Base-by-base conservation (phyloP, 768 basidiomycete species). In the Dictyophora rubrovolvata region DNA sequence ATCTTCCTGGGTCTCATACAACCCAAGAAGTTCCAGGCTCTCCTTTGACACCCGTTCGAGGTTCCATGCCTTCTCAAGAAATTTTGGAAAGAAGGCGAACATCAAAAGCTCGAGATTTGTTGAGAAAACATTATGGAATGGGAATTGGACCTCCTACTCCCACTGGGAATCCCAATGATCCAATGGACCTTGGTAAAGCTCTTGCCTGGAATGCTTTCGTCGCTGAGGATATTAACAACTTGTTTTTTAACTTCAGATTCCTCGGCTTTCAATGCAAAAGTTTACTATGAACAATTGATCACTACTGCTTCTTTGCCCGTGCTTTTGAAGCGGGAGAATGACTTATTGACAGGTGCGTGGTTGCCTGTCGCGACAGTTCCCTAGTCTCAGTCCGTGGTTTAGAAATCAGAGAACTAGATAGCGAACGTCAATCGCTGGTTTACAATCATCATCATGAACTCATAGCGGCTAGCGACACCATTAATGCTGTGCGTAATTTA, bases 401-500 rank as follows among this genome's bases (percentile, higher is more conserved):
- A 93, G 93, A 95, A 70, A 94, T 96, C 60, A 78, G 89, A 34
- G 82, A 91, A 62, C 72, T 96, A 14, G 91, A 95, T 59, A 83
- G 86, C 66, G 93, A 95, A 66, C 76, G 90, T 21, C 93, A 96
- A 70, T 87, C 88, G 9, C 75, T 96, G 48, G 93, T 96, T 11
- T 96, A 96, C 68, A 93, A 94, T 65, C 93, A 94, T 67, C 93
- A 96, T 66, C 91, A 93, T 60, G 93, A 96, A 63, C 84, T 96
- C 18, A 93, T 96, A 54, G 89, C 90, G 1, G 93, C 93, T 2
- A 91, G 87, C 60, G 89, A 93, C 65, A 95, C 93, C 9, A 95
- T 96, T 63, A 83, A 85, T 61, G 83, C 86, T 5, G 91, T 93
- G 70, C 18, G 84, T 65, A 34, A 12, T 58, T 42, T 17, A 10